A percentile compares a stretch with the other conserved stretches of the same genome.
Conservation (phyloP, 176 grass and related monocot genomes). For the Dendrocalamus sinicus region DNA sequence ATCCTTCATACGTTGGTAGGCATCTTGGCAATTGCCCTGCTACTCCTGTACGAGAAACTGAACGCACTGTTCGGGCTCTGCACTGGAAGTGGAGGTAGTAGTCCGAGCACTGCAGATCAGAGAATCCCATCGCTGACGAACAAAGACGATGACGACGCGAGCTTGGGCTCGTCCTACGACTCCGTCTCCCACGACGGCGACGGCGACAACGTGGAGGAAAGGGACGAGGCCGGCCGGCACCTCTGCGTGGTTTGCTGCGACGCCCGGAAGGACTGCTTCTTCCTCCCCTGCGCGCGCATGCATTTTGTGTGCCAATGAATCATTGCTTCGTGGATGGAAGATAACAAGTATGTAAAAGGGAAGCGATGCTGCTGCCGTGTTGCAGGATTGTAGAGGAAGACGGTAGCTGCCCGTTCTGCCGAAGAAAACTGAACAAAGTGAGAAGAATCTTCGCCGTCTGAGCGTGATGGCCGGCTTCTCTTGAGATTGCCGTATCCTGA, state of each 20-base stretch:
- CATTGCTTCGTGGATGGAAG: not conserved
- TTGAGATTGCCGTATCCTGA: not conserved
- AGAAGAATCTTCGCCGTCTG: slow-evolving; percentile 72
- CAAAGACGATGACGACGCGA: slow-evolving; percentile 66
- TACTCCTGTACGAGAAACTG: slow-evolving; percentile 63
- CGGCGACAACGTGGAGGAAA: slow-evolving; percentile 44
- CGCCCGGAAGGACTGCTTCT: slow-evolving; percentile 65
- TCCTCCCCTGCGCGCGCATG: slow-evolving; percentile 57
- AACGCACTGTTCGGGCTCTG: slow-evolving; percentile 31
- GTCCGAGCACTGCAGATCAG: not conserved
- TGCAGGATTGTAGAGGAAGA: slow-evolving; percentile 69
- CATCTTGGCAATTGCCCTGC: slow-evolving; percentile 51
- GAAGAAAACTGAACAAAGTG: slow-evolving; percentile 80
- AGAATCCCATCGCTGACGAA: slow-evolving; percentile 44
- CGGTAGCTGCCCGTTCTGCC: slow-evolving; percentile 63
- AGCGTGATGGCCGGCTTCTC: not conserved
- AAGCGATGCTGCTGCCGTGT: not conserved
- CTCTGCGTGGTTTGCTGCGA: slow-evolving; percentile 67
- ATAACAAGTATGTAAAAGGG: not conserved
- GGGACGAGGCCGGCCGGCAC: slow-evolving; percentile 14
- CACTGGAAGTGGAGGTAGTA: not conserved
- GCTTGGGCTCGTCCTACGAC: slow-evolving; percentile 88
- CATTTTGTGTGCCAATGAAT: not conserved
- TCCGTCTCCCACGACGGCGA: slow-evolving; percentile 71
- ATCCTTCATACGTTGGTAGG: slow-evolving; percentile 30